These are phyloP conservation scores for Caryocar brasiliense DNA, from an alignment of 441 rosid species.

Conservation along the genomic window DNA sequence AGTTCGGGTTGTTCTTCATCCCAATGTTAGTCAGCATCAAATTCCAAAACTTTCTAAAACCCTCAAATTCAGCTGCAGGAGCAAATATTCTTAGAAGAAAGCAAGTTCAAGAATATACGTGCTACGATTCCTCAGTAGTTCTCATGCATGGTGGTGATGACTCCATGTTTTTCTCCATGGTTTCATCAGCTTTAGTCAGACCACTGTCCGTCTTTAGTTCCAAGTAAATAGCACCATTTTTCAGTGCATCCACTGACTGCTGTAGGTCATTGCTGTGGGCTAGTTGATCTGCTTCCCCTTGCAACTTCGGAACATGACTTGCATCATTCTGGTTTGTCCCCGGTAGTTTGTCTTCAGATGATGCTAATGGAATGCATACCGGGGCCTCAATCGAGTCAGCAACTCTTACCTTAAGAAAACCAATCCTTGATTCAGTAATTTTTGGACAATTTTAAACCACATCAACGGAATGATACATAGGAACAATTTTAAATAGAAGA, in stretches of 20 bases:
- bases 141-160: constrained; percentile 1
- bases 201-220: constrained; percentile 31
- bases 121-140: constrained; percentile 6
- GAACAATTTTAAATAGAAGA: not conserved
- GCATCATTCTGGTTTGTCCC: constrained; percentile 13
- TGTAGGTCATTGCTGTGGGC: constrained; percentile 6
- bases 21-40: too few species aligned
- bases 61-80: too few species aligned
- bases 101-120: not conserved
- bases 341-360: constrained; percentile 21
- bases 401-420: constrained; percentile 29
- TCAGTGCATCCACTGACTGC: constrained; percentile 23
- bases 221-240: constrained; percentile 27
- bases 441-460: not conserved
- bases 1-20: too few species aligned
- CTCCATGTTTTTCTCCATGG: constrained; percentile 9
- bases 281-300: constrained; percentile 15
- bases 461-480: not conserved
- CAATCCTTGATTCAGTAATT: not conserved
- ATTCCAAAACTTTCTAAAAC: too few species aligned
- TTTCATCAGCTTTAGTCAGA: constrained; percentile 23
- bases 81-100: not conserved
- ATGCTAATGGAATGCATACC: constrained; percentile 8
- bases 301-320: constrained; percentile 1
- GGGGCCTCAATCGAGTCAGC: constrained; percentile 12